Evolutionary conservation across 2,329 filamentous ascomycete species (phyloP), one percentile per base, ranked within the genome.

Genomic region (Alternaria ventricosa): DNA sequence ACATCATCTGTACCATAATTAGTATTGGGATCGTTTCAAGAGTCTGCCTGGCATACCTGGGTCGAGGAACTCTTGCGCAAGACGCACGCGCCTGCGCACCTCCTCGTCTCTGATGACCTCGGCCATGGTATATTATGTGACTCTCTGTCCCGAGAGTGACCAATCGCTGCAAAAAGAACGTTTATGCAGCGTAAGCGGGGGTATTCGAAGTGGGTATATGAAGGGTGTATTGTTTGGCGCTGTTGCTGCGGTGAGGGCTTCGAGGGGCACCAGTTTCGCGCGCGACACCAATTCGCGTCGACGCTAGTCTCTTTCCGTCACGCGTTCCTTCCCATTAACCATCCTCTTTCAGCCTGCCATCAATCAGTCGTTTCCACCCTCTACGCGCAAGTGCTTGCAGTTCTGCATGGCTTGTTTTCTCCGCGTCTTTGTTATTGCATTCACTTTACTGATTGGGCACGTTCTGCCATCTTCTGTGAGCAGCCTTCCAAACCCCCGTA

Each of bases 51-150:
- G 81, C 90, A 75, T 87, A 97, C 94, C 90, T 65, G 95, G 95
- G 84, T 97, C 95, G 46, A 98, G 88, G 77, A 98, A 97, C 80
- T 97, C 94, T 74, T 91, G 88, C n/a, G 93, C 94, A 68, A 91
- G 89, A 74, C 93, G 91, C 79, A 97, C 89, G 75, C 94, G 92
- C 83, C 96, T 90, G 73, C 89, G 88, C 73, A 91, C 89, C 70
- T 91, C 93, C 81, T 96, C 92, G 86, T 97, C 94, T 81, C 91
- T 89, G 74, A 96, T 74, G 18, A 71, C 64, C 55, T 76, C 75
- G 54, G 72, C 57, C 77, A 79, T 79, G 50, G 22, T 51, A 44
- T 55, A 36, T 25, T 50, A 53, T 18, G 47, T 18, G 27, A 27
- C 25, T 22, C 5, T 18, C 11, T 10, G 18, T 10, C 6, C 6